Evolutionary conservation across 768 basidiomycete genomes (phyloP).

Genomic region (Paxillus rubicundulus): DNA sequence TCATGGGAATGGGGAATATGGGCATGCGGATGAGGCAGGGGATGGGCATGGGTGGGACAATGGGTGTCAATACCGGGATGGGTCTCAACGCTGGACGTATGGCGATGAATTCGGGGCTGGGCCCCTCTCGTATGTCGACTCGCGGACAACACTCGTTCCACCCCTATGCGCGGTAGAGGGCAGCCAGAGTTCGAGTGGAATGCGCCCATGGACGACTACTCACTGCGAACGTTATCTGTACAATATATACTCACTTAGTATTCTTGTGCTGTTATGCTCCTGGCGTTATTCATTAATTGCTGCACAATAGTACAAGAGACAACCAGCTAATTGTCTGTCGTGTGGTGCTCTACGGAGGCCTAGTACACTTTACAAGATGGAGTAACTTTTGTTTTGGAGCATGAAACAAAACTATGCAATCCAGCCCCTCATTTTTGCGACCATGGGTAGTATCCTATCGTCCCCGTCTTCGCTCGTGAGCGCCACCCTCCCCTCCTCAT

Average conservation of each 20-base stretch:
- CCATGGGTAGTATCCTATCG: conserved; percentile 17
- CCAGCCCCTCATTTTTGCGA: conserved; percentile 36
- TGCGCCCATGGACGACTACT: neutral
- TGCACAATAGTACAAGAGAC: neutral
- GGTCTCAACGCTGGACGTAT: conserved; percentile 37
- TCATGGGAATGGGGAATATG: conserved; percentile 37
- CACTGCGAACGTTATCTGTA: conserved; percentile 20
- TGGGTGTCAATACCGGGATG: conserved; percentile 34
- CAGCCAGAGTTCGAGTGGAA: neutral
- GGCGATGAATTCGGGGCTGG: conserved; percentile 42
- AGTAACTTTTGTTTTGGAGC: neutral
- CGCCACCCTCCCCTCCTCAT: conserved; percentile 36
- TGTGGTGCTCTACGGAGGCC: no score
- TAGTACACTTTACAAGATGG: conserved; percentile 7
- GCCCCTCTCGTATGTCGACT: conserved; percentile 46
- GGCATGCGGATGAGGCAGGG: conserved; percentile 31
- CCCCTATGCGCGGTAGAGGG: conserved; percentile 55
- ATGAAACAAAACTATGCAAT: neutral
- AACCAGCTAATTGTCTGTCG: conserved; percentile 3
- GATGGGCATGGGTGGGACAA: conserved; percentile 38
- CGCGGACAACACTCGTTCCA: conserved; percentile 63
- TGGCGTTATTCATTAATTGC: conserved; percentile 14
- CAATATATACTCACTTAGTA: conserved; percentile 29
- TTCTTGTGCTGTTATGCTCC: conserved; percentile 14
- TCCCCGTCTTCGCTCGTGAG: conserved; percentile 16